phyloP scores from a whole-genome alignment of 805 yeast genomes.

The Ogataea ganodermae region DNA sequence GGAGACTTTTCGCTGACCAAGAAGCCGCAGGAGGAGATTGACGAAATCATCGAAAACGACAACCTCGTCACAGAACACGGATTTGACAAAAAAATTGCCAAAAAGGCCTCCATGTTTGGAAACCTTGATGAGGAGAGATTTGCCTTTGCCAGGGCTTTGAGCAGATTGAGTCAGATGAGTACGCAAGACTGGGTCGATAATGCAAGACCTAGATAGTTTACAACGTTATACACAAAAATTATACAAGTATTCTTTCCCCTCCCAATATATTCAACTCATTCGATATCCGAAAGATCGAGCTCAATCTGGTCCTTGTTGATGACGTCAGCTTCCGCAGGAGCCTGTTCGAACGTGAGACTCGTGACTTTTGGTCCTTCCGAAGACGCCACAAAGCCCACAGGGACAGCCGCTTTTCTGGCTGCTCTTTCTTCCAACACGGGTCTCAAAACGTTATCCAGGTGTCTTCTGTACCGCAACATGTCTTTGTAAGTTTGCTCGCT shows the following conservation, averaged over 20 bases:
- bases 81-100: constrained; percentile 68
- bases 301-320: constrained; percentile 64
- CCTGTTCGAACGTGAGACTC: constrained; percentile 23
- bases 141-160: constrained; percentile 94
- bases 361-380: constrained; percentile 38
- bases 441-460: constrained; percentile 24
- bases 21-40: constrained; percentile 29
- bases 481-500: constrained; percentile 69
- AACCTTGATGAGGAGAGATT: constrained; percentile 88
- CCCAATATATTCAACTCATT: constrained; percentile 10
- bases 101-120: constrained; percentile 75
- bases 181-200: constrained; percentile 85
- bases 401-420: constrained; percentile 26
- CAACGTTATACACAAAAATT: constrained; percentile 4
- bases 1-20: constrained; percentile 45
- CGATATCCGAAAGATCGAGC: constrained; percentile 43
- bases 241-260: constrained; percentile 1
- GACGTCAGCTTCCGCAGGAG: constrained; percentile 5
- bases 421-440: constrained; percentile 25
- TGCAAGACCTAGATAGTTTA: constrained; percentile 17
- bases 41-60: constrained; percentile 48
- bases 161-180: constrained; percentile 91
- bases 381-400: constrained; percentile 53
- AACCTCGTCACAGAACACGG: constrained; percentile 75
- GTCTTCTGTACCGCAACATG: constrained; percentile 64